Conservation (phyloP, 495 filamentous ascomycete species). For the Xylaria acuta region DNA sequence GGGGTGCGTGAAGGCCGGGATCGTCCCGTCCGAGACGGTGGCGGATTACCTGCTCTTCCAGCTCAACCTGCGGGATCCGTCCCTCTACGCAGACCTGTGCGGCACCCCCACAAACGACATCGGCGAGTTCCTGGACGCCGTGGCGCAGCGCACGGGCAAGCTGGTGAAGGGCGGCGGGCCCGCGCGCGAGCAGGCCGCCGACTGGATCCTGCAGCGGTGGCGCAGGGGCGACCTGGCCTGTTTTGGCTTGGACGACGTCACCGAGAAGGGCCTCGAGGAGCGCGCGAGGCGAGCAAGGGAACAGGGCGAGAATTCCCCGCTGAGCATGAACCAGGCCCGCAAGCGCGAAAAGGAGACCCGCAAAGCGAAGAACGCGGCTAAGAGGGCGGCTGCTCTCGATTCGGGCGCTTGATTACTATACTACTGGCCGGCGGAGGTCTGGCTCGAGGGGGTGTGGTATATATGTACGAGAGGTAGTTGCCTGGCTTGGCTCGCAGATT, state of each 20-base stretch:
- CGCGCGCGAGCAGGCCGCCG: conserved; percentile 74
- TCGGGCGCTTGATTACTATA: conserved; percentile 5
- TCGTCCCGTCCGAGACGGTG: conserved; percentile 75
- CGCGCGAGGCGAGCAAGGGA: conserved; percentile 28
- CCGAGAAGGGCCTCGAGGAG: conserved; percentile 54
- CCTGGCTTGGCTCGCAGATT: conserved; percentile 17
- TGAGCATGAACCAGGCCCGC: conserved; percentile 54
- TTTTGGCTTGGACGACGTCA: conserved; percentile 82
- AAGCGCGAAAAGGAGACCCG: conserved; percentile 52
- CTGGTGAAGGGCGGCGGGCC: conserved; percentile 75
- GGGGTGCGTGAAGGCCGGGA: conserved; percentile 87
- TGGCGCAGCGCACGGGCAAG: conserved; percentile 76
- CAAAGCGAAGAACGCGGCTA: conserved; percentile 43
- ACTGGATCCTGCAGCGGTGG: conserved; percentile 88
- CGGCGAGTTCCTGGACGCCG: conserved; percentile 65
- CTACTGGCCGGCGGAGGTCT: not conserved
- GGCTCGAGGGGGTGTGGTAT: not conserved
- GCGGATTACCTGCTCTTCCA: conserved; percentile 90
- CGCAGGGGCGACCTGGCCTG: conserved; percentile 74
- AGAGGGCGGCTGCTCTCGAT: conserved; percentile 30
- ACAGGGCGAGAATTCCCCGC: conserved; percentile 41
- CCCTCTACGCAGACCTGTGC: conserved; percentile 65
- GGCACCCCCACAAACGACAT: conserved; percentile 83
- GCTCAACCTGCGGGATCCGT: conserved; percentile 68
- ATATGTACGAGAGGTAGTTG: conserved; percentile 4